A percentile compares a stretch with the other conserved stretches of the same genome.
Evolutionary conservation across 2,329 filamentous ascomycete genomes (phyloP).

Genomic region (Seiridium unicorne): DNA sequence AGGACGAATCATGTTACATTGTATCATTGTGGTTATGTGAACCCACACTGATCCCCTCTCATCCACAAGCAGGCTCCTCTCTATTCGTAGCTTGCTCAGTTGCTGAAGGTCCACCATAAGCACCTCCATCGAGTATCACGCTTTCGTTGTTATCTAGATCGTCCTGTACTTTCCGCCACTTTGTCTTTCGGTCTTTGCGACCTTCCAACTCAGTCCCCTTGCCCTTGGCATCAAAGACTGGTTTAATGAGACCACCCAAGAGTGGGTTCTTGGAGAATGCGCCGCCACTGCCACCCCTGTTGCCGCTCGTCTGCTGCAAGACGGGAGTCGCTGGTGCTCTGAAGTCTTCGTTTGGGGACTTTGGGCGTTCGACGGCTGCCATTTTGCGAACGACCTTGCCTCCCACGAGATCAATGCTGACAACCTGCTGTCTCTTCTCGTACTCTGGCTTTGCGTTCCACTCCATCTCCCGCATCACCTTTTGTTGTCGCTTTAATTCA

Average conservation of each 20-base stretch:
- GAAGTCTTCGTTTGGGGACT: slow-evolving; percentile 48
- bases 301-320: slow-evolving; percentile 32
- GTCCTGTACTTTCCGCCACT: slow-evolving; percentile 62
- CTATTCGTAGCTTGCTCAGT: background rate
- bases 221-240: slow-evolving; percentile 55
- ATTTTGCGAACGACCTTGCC: slow-evolving; percentile 75
- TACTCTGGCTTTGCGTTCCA: slow-evolving; percentile 84
- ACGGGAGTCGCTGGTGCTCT: slow-evolving; percentile 10
- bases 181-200: slow-evolving; percentile 39
- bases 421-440: slow-evolving; percentile 81
- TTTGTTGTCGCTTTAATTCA: slow-evolving; percentile 84
- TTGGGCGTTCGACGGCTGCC: slow-evolving; percentile 59
- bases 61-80: slow-evolving; percentile 6
- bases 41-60: too few species aligned
- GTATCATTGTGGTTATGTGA: too few species aligned
- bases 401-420: slow-evolving; percentile 79
- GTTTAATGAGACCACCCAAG: slow-evolving; percentile 63
- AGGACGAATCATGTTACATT: too few species aligned
- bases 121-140: slow-evolving; percentile 57
- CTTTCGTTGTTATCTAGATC: slow-evolving; percentile 57
- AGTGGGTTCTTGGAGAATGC: slow-evolving; percentile 70
- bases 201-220: slow-evolving; percentile 45
- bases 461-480: slow-evolving; percentile 78
- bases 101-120: slow-evolving; percentile 36
- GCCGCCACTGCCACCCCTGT: slow-evolving; percentile 40